These are phyloP conservation scores for Nitzschia sp. DNA, from an alignment of 108 stramenopile genomes.

Conservation along the genomic window DNA sequence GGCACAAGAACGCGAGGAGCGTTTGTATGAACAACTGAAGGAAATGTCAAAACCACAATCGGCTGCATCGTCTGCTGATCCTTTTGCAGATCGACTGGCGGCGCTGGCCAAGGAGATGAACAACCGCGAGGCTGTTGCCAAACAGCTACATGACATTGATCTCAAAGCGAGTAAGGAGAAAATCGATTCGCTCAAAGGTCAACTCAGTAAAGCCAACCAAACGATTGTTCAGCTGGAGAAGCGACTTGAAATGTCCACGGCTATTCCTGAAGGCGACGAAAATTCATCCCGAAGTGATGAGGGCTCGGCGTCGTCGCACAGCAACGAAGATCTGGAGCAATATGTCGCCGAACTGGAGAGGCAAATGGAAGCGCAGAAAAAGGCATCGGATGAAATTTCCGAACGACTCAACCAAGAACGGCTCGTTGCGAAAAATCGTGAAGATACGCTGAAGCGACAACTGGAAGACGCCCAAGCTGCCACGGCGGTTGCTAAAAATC, in stretches of 20 bases:
- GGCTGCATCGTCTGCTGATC: background rate
- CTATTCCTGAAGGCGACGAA: background rate
- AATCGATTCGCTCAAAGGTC: background rate
- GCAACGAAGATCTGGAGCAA: background rate
- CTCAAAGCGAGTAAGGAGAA: background rate
- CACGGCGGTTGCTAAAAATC: background rate
- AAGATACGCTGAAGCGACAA: background rate
- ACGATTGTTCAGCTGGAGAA: background rate
- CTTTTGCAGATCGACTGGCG: slow-evolving; percentile 4
- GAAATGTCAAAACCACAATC: background rate
- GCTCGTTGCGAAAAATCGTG: slow-evolving; percentile 2
- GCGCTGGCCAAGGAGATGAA: background rate
- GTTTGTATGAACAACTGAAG: background rate
- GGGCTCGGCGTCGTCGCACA: background rate
- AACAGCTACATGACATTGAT: background rate
- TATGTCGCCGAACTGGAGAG: slow-evolving; percentile 2
- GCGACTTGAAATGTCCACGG: background rate
- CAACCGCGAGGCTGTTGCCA: background rate
- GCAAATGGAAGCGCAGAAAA: background rate
- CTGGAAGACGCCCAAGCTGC: background rate
- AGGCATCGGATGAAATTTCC: background rate
- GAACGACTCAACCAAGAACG: slow-evolving; percentile 1
- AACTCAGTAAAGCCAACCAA: background rate
- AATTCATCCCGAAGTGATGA: background rate
- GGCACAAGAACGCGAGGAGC: background rate